Evolutionary conservation across 257 asterid species (phyloP).

Genomic region (Forsythia viridissima): DNA sequence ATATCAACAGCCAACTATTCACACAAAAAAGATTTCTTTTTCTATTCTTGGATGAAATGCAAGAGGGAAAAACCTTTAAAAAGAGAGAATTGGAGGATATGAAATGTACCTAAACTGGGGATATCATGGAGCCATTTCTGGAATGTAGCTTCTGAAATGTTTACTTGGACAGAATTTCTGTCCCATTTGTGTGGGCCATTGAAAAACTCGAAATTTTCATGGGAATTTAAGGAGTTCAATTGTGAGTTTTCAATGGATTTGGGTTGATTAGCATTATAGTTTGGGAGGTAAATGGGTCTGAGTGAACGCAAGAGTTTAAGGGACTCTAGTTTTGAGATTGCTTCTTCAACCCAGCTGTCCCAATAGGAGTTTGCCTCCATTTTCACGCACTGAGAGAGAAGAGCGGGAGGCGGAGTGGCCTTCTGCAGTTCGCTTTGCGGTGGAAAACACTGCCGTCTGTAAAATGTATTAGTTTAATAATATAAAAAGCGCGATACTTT

Average conservation of each 20-base stretch:
- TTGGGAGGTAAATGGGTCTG: conserved; percentile 75
- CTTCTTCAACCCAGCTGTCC: conserved; percentile 76
- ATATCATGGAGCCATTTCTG: conserved; percentile 76
- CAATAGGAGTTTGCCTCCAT: conserved; percentile 47
- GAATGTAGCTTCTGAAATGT: conserved; percentile 71
- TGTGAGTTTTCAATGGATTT: not conserved
- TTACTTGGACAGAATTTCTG: conserved; percentile 76
- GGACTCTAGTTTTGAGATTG: conserved; percentile 58
- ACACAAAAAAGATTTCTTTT: not conserved
- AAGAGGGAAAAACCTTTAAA: not conserved
- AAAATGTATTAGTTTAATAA: no score
- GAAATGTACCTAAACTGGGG: conserved; percentile 69
- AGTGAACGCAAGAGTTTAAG: conserved; percentile 77
- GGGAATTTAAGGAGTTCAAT: not conserved
- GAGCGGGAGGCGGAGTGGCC: not conserved
- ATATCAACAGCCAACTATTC: not conserved
- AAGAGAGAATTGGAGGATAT: not conserved
- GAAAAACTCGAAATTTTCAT: conserved; percentile 34
- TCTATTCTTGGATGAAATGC: not conserved
- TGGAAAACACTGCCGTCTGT: not conserved
- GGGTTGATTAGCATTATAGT: not conserved
- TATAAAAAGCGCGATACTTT: no score
- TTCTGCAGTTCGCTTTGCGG: not conserved
- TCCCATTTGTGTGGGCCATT: conserved; percentile 75
- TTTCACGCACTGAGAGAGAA: conserved; percentile 10